phyloP scores from a whole-genome alignment of 805 yeast genomes.

The Saturnispora bothae region DNA sequence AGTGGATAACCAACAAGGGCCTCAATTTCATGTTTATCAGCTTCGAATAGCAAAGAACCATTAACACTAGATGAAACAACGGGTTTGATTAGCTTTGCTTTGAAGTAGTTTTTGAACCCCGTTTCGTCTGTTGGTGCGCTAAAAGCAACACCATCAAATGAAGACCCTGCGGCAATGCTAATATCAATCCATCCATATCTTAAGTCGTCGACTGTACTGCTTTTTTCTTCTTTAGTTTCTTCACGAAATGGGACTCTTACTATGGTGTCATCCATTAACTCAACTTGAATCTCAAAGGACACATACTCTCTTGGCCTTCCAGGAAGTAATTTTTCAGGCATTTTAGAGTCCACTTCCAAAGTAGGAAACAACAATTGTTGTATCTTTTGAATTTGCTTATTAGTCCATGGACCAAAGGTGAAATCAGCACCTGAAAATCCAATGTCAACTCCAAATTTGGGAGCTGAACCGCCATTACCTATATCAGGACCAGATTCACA shows the following conservation, averaged over 20 bases:
- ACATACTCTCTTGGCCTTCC: constrained; percentile 49
- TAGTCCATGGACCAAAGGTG: constrained; percentile 95
- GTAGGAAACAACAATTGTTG: constrained; percentile 62
- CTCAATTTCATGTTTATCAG: constrained; percentile 43
- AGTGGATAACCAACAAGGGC: constrained; percentile 63
- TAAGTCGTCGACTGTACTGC: constrained; percentile 20
- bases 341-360: constrained; percentile 44
- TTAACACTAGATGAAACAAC: constrained; percentile 78
- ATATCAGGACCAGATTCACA: constrained; percentile 39
- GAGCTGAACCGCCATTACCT: constrained; percentile 49
- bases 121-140: constrained; percentile 37
- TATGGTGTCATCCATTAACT: constrained; percentile 53
- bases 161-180: constrained; percentile 45
- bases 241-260: constrained; percentile 79
- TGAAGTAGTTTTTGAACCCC: constrained; percentile 46
- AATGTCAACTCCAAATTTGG: constrained; percentile 52
- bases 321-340: constrained; percentile 27
- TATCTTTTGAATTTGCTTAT: constrained; percentile 62
- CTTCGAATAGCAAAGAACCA: constrained; percentile 66
- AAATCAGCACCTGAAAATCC: constrained; percentile 50
- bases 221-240: constrained; percentile 50
- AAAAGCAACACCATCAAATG: constrained; percentile 35
- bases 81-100: constrained; percentile 37
- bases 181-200: constrained; percentile 89
- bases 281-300: constrained; percentile 44